Evolutionary conservation across 75 land plant species (phyloP), one percentile per base, ranked within the genome.

Genomic region (Picea glauca): DNA sequence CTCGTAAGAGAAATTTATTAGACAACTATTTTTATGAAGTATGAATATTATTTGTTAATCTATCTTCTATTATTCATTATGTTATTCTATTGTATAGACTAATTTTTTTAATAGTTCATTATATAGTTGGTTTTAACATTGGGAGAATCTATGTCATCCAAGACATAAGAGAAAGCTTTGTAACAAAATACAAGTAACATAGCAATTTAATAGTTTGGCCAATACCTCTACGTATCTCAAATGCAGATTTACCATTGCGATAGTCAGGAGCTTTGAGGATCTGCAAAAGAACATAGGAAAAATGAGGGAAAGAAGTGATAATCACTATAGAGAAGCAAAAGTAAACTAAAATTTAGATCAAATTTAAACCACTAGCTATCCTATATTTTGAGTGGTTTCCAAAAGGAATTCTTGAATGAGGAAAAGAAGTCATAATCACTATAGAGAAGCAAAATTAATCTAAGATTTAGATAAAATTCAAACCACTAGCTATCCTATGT

Each of bases 141-240:
- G 23, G 15, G 1, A 64, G 38, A 13, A 31, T 2, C 1, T 14
- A 31, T 13, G 13, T 64, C 67, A 64, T 64, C 14, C 33, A 66
- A 15, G 4, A 32, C 3, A 66, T 66, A 33, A 66, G 40, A 60
- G 5, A 60, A 60, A 21, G 4, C 33, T 31, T 21, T 32, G 17
- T 3, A 14, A 65, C 38, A 31, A 65, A 65, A 32, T 31, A 65
- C 18, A 31, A 35, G 67, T 14, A 65, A 5, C 4, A 13, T 65
- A 13, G 15, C 38, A 32, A 65, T 65, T 65, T 65, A 32, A 3
- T 31, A 14, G 67, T 13, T 33, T 11, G 18, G 17, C 12, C 40
- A 32, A 66, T 66, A 66, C 70, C 70, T 66, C 35, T 66, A 66
- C 70, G 35, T 66, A 66, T 18, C 35, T 66, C 70, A 33, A 66